Conservation (phyloP, 2,329 filamentous ascomycete genomes). For the Keithomyces neogunnii region DNA sequence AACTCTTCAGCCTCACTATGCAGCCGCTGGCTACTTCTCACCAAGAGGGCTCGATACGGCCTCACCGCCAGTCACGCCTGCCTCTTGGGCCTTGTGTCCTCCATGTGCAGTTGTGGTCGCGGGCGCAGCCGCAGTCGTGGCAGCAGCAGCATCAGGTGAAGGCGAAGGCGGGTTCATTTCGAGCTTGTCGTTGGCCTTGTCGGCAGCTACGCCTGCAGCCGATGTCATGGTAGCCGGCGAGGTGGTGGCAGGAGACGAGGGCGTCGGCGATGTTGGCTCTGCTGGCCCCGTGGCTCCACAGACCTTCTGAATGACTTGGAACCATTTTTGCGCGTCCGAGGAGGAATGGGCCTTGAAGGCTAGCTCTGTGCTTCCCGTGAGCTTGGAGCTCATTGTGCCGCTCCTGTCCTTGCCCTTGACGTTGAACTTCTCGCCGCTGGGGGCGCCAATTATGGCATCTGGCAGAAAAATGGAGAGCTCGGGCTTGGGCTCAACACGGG, state of each 20-base stretch:
- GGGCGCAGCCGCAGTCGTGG: conserved; percentile 14
- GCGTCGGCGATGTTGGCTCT: conserved; percentile 21
- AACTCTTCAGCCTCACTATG: conserved; percentile 2
- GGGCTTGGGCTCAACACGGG: conserved; percentile 63
- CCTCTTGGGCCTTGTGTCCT: conserved; percentile 35
- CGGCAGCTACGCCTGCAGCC: neutral
- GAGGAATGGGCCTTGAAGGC: conserved; percentile 81
- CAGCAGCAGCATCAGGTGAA: conserved; percentile 9
- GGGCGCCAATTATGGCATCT: conserved; percentile 69
- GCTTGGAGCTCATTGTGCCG: conserved; percentile 70
- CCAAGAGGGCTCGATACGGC: conserved; percentile 5
- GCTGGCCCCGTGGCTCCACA: conserved; percentile 41
- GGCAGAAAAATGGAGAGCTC: conserved; percentile 89
- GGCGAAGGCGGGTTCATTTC: conserved; percentile 11
- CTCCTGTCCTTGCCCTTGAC: conserved; percentile 91
- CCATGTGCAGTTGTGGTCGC: conserved; percentile 10
- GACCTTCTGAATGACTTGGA: conserved; percentile 57
- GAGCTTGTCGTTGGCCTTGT: conserved; percentile 9
- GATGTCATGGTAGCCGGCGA: conserved; percentile 6
- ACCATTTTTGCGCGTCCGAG: conserved; percentile 79
- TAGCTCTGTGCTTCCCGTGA: conserved; percentile 72
- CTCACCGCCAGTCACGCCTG: conserved; percentile 31
- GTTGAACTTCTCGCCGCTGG: conserved; percentile 76
- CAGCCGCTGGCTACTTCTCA: conserved; percentile 3
- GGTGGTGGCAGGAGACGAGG: conserved; percentile 4